Percentiles rank a stretch among this genome's conserved stretches.
Evolutionary conservation across 169 alveolate genomes (phyloP).

Genomic region (Eimeria necatrix): DNA sequence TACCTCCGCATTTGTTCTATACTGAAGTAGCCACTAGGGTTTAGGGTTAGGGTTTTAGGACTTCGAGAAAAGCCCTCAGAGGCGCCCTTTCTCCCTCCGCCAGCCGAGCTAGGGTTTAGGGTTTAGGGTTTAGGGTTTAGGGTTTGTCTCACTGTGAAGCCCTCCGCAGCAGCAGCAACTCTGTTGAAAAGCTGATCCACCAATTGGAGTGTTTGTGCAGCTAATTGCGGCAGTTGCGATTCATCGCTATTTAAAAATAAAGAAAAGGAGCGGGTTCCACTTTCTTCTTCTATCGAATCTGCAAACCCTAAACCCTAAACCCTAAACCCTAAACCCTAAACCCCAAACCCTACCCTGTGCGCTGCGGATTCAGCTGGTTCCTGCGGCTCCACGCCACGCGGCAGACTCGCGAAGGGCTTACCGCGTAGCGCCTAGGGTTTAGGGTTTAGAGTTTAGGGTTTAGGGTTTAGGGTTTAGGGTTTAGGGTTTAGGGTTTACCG

Average conservation of each 20-base stretch:
- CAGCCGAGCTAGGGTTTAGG: neutral
- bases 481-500: constrained; percentile 61
- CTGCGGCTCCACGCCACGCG: neutral
- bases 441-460: too few species aligned
- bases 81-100: too few species aligned
- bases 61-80: too few species aligned
- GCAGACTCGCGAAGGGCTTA: neutral
- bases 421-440: too few species aligned
- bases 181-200: constrained; percentile 41
- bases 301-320: constrained; percentile 62
- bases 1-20: too few species aligned
- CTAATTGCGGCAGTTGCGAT: neutral
- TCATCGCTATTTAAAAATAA: constrained; percentile 20
- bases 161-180: constrained; percentile 22
- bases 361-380: neutral
- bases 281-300: constrained; percentile 46
- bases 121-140: constrained; percentile 28
- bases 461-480: constrained; percentile 31
- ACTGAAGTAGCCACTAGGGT: too few species aligned
- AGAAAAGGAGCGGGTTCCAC: constrained; percentile 27
- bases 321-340: constrained; percentile 36
- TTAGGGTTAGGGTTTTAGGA: neutral
- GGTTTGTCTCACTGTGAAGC: constrained; percentile 20
- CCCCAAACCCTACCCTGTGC: neutral
- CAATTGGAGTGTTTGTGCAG: constrained; percentile 2